Conservation (phyloP, 192 early-diverging fungal species). For the Coemansia sp. region DNA sequence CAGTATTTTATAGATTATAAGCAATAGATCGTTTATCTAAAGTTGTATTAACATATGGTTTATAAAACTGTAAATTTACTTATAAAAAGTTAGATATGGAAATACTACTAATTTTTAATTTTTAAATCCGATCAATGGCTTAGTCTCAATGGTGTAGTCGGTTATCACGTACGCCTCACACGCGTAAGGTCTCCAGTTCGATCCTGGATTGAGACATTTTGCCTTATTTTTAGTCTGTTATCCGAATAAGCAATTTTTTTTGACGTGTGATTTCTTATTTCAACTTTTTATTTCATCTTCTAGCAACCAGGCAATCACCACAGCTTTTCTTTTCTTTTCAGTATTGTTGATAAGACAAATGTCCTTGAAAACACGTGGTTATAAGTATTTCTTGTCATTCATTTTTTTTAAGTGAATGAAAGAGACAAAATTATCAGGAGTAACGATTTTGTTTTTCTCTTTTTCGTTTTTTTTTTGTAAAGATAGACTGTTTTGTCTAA, state of each 20-base stretch:
- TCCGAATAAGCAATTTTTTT: neutral
- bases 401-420: too few relatives aligned
- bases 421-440: too few relatives aligned
- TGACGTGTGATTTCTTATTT: neutral
- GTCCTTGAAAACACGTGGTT: too few relatives aligned
- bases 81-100: neutral
- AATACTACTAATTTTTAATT: too few relatives aligned
- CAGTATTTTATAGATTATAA: too few relatives aligned
- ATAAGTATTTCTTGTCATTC: too few relatives aligned
- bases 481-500: too few relatives aligned
- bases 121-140: too few relatives aligned
- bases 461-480: too few relatives aligned
- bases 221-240: constrained; percentile 4
- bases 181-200: constrained; percentile 51
- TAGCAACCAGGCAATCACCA: neutral
- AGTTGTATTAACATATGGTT: neutral
- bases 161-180: constrained; percentile 51
- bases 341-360: too few relatives aligned
- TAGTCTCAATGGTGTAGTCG: constrained; percentile 42
- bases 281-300: neutral
- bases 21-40: too few relatives aligned
- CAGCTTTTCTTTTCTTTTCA: neutral
- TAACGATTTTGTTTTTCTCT: too few relatives aligned
- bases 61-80: neutral
- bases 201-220: constrained; percentile 40